These are phyloP conservation scores for Gymnopilus junonius DNA, from an alignment of 768 basidiomycete genomes.

Conservation along the genomic window DNA sequence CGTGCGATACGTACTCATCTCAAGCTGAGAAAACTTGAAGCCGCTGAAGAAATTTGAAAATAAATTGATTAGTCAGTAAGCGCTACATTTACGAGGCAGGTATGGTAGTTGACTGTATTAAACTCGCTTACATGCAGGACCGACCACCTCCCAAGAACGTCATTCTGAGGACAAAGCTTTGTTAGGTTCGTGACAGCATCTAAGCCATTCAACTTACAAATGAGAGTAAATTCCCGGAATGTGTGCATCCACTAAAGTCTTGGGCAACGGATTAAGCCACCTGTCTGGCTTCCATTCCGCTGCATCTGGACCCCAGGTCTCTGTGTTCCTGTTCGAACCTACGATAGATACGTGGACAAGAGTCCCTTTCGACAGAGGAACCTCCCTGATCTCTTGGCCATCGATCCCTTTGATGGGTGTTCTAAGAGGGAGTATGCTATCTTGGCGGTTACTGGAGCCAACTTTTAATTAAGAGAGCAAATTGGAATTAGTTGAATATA, in stretches of 20 bases:
- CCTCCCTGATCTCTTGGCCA: conserved; percentile 38
- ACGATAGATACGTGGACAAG: conserved; percentile 42
- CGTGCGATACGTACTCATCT: conserved; percentile 47
- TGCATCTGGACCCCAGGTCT: conserved; percentile 46
- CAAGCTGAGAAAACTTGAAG: conserved; percentile 58
- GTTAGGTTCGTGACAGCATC: not conserved
- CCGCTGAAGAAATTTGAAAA: conserved; percentile 33
- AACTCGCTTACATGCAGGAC: conserved; percentile 47
- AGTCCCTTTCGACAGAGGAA: conserved; percentile 46
- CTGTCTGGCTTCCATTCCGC: conserved; percentile 48
- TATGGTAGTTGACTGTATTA: not conserved
- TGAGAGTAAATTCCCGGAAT: conserved; percentile 29
- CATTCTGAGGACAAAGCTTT: conserved; percentile 17
- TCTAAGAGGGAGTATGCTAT: conserved; percentile 46
- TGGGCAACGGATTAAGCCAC: conserved; percentile 34
- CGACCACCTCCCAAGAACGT: conserved; percentile 49
- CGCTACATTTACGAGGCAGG: not conserved
- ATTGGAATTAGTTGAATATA: not conserved
- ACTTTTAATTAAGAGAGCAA: not conserved
- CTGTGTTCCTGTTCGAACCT: conserved; percentile 37
- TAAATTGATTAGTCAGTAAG: too few relatives aligned
- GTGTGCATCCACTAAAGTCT: conserved; percentile 19
- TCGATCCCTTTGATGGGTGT: conserved; percentile 40
- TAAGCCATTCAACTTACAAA: conserved; percentile 14
- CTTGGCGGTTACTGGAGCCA: conserved; percentile 22